These are phyloP conservation scores for Odonthalia washingtoniensis DNA, from an alignment of 31 red algal genomes.

Conservation along the genomic window DNA sequence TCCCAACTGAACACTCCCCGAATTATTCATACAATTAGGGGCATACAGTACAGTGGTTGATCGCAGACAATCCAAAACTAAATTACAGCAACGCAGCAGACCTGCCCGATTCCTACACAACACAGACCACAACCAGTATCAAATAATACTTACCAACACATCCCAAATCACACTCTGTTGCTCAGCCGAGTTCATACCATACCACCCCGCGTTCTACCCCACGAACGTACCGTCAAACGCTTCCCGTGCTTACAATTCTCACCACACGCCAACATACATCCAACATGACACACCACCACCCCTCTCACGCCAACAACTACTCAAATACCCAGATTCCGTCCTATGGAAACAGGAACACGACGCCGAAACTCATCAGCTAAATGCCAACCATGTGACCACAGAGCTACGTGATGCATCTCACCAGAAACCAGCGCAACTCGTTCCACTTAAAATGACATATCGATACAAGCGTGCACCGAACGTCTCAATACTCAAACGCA, in stretches of 20 bases:
- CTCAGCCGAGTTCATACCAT: neutral
- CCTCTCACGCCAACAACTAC: neutral
- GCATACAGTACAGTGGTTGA: neutral
- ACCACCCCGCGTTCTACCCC: neutral
- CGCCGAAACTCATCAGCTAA: neutral
- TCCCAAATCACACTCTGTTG: neutral
- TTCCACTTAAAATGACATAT: conserved; percentile 41
- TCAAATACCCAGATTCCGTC: neutral
- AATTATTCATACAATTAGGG: neutral
- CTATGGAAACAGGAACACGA: neutral
- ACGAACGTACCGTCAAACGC: neutral
- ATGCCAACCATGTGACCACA: neutral
- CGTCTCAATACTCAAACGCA: neutral
- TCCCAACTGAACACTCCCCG: neutral
- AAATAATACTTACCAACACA: neutral
- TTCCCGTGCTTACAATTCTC: neutral
- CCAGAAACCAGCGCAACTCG: neutral
- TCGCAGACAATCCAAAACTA: neutral
- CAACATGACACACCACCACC: neutral
- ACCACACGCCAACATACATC: neutral
- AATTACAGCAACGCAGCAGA: neutral
- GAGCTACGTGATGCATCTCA: neutral
- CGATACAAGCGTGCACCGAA: neutral
- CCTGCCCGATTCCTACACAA: neutral
- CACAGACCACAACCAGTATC: neutral